These are phyloP conservation scores for Coniochaeta prunicola DNA, from an alignment of 2,329 filamentous ascomycete species.

Conservation along the genomic window DNA sequence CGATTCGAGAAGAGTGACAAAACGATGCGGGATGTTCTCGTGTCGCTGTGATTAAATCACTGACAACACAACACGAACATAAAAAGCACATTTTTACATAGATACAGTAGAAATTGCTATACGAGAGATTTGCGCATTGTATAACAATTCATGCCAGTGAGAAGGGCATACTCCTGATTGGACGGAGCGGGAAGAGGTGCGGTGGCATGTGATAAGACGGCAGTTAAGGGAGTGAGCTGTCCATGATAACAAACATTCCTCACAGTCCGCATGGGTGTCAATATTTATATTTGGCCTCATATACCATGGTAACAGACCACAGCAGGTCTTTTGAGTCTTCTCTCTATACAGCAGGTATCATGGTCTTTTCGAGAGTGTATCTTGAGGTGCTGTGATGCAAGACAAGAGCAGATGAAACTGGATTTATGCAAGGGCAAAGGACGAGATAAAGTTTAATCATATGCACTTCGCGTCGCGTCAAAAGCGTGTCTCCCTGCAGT, in stretches of 20 bases:
- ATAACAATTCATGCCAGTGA: neutral
- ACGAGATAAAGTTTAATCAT: conserved; percentile 1
- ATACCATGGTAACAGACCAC: neutral
- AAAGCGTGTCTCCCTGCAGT: neutral
- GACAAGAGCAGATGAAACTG: neutral
- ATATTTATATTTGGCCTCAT: neutral
- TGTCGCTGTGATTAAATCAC: no score
- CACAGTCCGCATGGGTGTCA: neutral
- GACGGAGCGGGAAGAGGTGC: neutral
- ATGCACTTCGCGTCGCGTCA: neutral
- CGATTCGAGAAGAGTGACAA: no score
- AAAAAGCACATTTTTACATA: neutral
- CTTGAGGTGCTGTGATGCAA: no score
- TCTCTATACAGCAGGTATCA: neutral
- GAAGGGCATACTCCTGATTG: neutral
- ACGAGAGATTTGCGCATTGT: neutral
- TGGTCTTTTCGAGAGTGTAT: neutral
- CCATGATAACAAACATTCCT: neutral
- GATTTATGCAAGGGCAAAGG: neutral
- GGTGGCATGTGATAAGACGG: neutral
- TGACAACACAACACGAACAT: neutral
- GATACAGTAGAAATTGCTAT: neutral
- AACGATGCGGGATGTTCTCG: no score
- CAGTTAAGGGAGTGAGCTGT: neutral
- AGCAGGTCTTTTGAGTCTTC: neutral